Evolutionary conservation across 2,329 filamentous ascomycete species (phyloP).

Genomic region (Cladophialophora chaetospira): DNA sequence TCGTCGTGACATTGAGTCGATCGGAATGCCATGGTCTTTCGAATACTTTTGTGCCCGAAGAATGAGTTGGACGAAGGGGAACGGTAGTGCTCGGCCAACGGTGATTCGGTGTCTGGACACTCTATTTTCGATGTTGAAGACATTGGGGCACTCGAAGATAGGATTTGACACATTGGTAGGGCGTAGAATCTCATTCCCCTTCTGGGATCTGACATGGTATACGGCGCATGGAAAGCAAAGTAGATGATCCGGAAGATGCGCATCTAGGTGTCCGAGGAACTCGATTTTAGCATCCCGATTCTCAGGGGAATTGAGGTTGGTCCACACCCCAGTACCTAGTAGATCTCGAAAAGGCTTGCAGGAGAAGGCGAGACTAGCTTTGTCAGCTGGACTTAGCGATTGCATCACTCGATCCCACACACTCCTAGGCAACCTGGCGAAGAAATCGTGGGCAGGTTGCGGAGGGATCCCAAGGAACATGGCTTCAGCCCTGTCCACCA

Average conservation of each 20-base stretch:
- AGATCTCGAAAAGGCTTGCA: conserved; percentile 50
- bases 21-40: conserved; percentile 50
- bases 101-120: conserved; percentile 57
- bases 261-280: conserved; percentile 57
- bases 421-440: conserved; percentile 48
- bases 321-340: conserved; percentile 46
- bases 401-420: conserved; percentile 51
- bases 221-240: conserved; percentile 60
- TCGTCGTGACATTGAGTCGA: conserved; percentile 52
- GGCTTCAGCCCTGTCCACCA: conserved; percentile 17
- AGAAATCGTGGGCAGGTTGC: conserved; percentile 31
- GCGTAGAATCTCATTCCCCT: conserved; percentile 57
- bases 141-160: conserved; percentile 58
- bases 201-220: conserved; percentile 58
- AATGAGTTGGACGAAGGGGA: conserved; percentile 61
- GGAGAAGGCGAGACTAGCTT: conserved; percentile 53
- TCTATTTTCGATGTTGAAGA: conserved; percentile 49
- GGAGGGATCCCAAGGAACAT: conserved; percentile 18
- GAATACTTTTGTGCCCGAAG: conserved; percentile 53
- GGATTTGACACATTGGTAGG: conserved; percentile 58
- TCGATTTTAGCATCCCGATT: conserved; percentile 51
- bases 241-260: conserved; percentile 56
- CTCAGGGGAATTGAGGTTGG: conserved; percentile 37
- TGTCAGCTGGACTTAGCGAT: conserved; percentile 49
- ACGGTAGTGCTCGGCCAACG: conserved; percentile 58